Percentiles rank a stretch among this genome's conserved stretches.
Evolutionary conservation across 2,329 filamentous ascomycete genomes (phyloP).

Genomic region (Apiospora hydei): DNA sequence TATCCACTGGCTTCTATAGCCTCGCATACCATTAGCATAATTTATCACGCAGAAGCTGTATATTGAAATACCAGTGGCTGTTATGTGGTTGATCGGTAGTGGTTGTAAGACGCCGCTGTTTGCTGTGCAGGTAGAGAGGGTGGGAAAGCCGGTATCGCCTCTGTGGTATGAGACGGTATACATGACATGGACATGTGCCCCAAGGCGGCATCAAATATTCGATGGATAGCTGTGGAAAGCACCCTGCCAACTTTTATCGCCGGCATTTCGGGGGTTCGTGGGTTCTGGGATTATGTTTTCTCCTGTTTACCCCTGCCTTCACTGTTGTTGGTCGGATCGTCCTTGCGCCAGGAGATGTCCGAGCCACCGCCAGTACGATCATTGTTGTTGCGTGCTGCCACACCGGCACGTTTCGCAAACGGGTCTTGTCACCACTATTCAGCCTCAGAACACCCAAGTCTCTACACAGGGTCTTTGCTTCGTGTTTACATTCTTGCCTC

Average conservation of each 20-base stretch:
- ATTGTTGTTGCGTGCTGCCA: constrained; percentile 22
- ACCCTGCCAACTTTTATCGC: too few species aligned
- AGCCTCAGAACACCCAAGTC: not conserved
- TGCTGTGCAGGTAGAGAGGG: too few species aligned
- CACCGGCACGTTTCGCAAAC: constrained; percentile 36
- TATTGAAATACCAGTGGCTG: too few species aligned
- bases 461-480: not conserved
- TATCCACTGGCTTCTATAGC: too few species aligned
- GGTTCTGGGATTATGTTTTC: not conserved
- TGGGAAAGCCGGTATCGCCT: not conserved
- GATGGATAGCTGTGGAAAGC: too few species aligned
- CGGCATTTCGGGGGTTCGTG: too few species aligned
- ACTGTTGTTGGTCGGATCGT: not conserved
- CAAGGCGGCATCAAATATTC: not conserved
- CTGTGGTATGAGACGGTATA: not conserved
- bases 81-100: too few species aligned
- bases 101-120: too few species aligned
- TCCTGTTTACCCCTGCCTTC: not conserved
- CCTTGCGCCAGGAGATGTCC: not conserved
- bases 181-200: too few species aligned
- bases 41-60: too few species aligned
- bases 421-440: constrained; percentile 31
- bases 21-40: too few species aligned
- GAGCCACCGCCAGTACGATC: not conserved
- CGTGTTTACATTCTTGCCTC: constrained; percentile 47